Evolutionary conservation across 441 rosid species (phyloP).

Genomic region (Kokia cookei): DNA sequence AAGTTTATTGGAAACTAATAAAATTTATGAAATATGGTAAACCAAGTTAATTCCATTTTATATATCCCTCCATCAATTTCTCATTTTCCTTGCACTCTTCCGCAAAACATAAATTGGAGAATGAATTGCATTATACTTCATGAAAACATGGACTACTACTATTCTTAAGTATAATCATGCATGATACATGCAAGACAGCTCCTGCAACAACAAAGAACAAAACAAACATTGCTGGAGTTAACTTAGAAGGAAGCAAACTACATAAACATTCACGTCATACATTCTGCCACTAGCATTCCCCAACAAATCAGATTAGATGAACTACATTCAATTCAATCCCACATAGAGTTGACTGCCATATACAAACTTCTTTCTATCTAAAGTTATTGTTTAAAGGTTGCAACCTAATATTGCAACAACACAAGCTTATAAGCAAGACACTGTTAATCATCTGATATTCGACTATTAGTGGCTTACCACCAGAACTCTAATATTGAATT

Average conservation of each 20-base stretch:
- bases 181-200: background rate
- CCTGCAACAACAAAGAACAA: background rate
- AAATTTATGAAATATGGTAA: background rate
- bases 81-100: background rate
- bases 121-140: background rate
- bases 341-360: background rate
- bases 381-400: background rate
- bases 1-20: background rate
- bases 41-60: background rate
- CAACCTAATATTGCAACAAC: background rate
- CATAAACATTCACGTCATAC: background rate
- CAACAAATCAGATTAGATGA: background rate
- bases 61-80: background rate
- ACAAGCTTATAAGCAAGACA: conserved; percentile 1
- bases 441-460: background rate
- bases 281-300: background rate
- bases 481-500: background rate
- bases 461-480: background rate
- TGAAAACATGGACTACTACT: background rate
- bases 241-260: background rate
- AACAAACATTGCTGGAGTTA: background rate
- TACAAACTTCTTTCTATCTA: background rate
- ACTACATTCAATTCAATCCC: background rate
- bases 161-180: background rate
- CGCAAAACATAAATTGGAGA: background rate